phyloP scores from a whole-genome alignment of 257 asterid species.

The Capsicum baccatum region DNA sequence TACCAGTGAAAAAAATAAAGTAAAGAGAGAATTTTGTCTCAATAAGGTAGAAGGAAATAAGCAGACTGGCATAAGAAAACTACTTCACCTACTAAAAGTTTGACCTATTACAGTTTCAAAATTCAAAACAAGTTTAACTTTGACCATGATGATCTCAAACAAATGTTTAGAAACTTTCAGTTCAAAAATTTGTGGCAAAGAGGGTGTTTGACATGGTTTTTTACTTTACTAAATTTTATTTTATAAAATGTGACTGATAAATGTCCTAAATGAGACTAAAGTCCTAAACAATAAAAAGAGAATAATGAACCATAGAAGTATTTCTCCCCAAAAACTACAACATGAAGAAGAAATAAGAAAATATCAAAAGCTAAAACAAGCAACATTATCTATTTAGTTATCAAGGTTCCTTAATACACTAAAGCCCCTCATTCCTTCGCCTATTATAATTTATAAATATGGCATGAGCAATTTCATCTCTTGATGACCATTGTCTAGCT shows the following conservation, averaged over 20 bases:
- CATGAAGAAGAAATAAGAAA: too few relatives aligned
- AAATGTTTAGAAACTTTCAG: neutral
- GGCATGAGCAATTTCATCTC: too few relatives aligned
- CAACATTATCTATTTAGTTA: too few relatives aligned
- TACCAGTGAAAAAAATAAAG: neutral
- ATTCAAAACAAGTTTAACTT: constrained; percentile 22
- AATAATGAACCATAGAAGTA: too few relatives aligned
- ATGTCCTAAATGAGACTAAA: neutral
- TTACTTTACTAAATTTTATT: neutral
- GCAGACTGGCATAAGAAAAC: constrained; percentile 14
- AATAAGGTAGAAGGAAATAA: neutral
- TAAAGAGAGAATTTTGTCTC: neutral
- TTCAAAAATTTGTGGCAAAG: neutral
- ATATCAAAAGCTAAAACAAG: too few relatives aligned
- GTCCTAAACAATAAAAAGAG: neutral
- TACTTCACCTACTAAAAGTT: neutral
- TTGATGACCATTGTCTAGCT: too few relatives aligned
- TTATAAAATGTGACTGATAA: constrained; percentile 6
- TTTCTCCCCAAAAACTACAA: too few relatives aligned
- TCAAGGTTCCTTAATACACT: too few relatives aligned
- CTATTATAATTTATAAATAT: too few relatives aligned
- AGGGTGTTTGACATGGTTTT: constrained; percentile 16
- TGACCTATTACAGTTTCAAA: neutral
- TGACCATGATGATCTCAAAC: constrained; percentile 13
- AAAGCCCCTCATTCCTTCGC: too few relatives aligned